phyloP scores from a whole-genome alignment of 306 rosid species.

The Inga leiocalycina region DNA sequence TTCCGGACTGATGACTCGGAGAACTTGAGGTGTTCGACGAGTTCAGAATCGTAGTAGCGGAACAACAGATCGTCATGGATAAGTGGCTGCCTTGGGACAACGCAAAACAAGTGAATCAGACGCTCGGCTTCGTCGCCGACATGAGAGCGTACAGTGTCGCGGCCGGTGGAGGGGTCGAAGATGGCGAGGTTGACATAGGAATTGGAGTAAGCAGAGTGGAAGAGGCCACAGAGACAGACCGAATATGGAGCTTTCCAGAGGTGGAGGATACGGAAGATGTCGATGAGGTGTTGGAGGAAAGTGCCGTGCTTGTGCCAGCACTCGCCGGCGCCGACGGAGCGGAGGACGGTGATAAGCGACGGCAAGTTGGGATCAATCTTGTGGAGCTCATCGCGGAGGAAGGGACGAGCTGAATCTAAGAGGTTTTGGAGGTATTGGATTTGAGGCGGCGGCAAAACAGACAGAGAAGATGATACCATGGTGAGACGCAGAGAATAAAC shows the following conservation, averaged over 20 bases:
- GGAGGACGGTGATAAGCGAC: constrained; percentile 49
- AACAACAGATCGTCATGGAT: constrained; percentile 84
- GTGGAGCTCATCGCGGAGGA: constrained; percentile 75
- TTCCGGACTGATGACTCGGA: constrained; percentile 44
- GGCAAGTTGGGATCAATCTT: constrained; percentile 57
- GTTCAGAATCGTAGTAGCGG: constrained; percentile 63
- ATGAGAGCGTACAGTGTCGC: constrained; percentile 55
- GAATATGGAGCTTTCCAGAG: constrained; percentile 64
- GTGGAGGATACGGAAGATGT: constrained; percentile 66
- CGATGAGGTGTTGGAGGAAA: constrained; percentile 79
- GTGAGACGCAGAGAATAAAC: not conserved
- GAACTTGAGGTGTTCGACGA: constrained; percentile 52
- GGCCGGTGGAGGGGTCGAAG: constrained; percentile 82
- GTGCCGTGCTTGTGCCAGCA: constrained; percentile 98
- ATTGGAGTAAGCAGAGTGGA: constrained; percentile 92
- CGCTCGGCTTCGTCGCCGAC: constrained; percentile 73
- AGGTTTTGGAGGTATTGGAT: constrained; percentile 36
- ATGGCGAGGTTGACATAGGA: constrained; percentile 93
- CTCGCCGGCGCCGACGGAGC: constrained; percentile 84
- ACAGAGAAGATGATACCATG: not conserved
- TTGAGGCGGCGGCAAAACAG: not conserved
- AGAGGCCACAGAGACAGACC: constrained; percentile 82
- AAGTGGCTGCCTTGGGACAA: constrained; percentile 73
- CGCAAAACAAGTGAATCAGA: constrained; percentile 72
- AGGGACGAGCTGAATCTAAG: constrained; percentile 65